These are phyloP conservation scores for Chlamydomonas sp. DNA, from an alignment of 139 green algal species.

Conservation along the genomic window DNA sequence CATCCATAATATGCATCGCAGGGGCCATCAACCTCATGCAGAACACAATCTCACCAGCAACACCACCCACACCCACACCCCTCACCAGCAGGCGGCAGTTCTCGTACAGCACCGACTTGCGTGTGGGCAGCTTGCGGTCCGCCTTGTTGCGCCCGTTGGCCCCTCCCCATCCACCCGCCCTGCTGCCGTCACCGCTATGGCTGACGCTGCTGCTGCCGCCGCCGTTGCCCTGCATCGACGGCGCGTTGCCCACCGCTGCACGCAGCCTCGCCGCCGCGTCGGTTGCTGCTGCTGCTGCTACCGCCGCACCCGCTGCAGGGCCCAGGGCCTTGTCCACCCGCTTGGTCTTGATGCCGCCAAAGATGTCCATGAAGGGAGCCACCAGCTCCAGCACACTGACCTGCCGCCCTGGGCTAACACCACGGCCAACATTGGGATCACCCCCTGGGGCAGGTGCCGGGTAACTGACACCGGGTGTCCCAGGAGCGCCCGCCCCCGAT, in stretches of 20 bases:
- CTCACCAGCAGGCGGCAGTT: slow-evolving; percentile 47
- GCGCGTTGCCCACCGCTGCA: neutral
- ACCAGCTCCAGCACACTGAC: neutral
- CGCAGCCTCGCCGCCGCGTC: neutral
- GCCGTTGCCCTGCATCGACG: neutral
- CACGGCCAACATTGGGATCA: no score
- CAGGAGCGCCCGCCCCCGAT: no score
- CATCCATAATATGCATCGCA: no score
- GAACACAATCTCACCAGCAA: neutral
- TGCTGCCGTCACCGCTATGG: neutral
- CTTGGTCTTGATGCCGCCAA: slow-evolving; percentile 10
- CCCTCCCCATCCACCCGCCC: neutral
- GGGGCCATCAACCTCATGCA: no score
- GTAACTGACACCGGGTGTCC: no score
- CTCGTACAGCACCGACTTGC: slow-evolving; percentile 52
- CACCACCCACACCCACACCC: neutral
- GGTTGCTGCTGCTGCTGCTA: neutral
- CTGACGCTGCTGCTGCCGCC: neutral
- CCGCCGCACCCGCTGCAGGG: neutral
- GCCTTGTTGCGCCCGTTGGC: neutral
- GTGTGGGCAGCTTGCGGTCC: neutral
- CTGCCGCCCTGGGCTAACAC: no score
- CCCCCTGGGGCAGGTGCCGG: no score
- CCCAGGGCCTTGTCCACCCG: neutral
- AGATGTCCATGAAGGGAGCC: slow-evolving; percentile 2